A percentile compares a stretch with the other conserved stretches of the same genome.
phyloP scores from a whole-genome alignment of 495 filamentous ascomycete genomes.

The Sphaerosporella brunnea region DNA sequence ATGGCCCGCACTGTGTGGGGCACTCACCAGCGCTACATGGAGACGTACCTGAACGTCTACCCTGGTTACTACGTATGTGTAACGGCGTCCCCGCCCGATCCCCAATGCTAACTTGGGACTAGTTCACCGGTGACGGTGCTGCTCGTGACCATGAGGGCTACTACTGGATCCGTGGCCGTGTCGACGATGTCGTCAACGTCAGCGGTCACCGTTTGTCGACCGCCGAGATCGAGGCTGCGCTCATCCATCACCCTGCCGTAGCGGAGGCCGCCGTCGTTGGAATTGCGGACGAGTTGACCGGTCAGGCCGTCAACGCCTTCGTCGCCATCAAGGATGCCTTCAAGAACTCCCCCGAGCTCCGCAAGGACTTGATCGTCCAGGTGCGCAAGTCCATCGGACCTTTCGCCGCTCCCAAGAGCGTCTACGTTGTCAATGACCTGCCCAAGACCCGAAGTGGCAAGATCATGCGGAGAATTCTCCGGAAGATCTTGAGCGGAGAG shows the following conservation, averaged over 20 bases:
- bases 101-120: constrained; percentile 25
- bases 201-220: constrained; percentile 91
- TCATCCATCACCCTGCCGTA: constrained; percentile 79
- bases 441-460: constrained; percentile 95
- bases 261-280: constrained; percentile 95
- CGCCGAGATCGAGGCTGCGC: constrained; percentile 90
- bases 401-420: constrained; percentile 87
- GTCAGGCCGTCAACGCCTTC: constrained; percentile 94
- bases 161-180: constrained; percentile 98
- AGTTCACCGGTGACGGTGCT: constrained; percentile 98
- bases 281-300: constrained; percentile 78
- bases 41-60: constrained; percentile 95
- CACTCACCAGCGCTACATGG: constrained; percentile 95
- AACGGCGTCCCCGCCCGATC: background rate
- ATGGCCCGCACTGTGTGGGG: constrained; percentile 99
- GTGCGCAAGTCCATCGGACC: constrained; percentile 94
- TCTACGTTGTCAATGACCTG: constrained; percentile 76
- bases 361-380: constrained; percentile 84
- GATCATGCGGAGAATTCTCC: constrained; percentile 94
- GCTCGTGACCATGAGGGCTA: constrained; percentile 96
- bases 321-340: constrained; percentile 79
- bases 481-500: constrained; percentile 91
- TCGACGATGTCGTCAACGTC: constrained; percentile 97
- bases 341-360: constrained; percentile 59
- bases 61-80: constrained; percentile 89